phyloP scores from a whole-genome alignment of 805 yeast genomes.

The Pichia deserticola region DNA sequence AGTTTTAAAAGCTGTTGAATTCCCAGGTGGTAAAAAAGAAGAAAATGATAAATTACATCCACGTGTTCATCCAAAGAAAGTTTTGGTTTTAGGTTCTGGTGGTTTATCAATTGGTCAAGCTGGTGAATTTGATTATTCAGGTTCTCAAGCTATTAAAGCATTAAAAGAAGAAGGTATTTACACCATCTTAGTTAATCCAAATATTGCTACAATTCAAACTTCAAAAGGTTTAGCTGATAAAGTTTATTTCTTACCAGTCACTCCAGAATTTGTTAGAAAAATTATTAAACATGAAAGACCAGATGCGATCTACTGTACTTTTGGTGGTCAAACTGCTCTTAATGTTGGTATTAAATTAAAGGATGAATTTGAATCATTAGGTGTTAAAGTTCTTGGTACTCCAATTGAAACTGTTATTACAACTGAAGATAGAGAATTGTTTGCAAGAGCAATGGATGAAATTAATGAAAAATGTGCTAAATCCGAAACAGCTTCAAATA shows the following conservation, averaged over 20 bases:
- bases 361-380: conserved; percentile 86
- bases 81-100: conserved; percentile 92
- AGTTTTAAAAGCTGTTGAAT: conserved; percentile 60
- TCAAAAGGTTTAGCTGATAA: conserved; percentile 97
- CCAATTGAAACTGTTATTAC: conserved; percentile 93
- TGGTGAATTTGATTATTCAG: conserved; percentile 98
- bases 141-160: conserved; percentile 98
- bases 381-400: conserved; percentile 94
- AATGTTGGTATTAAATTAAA: conserved; percentile 92
- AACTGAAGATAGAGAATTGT: conserved; percentile 95
- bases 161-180: conserved; percentile 96
- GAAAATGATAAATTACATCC: conserved; percentile 76
- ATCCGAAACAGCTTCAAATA: conserved; percentile 74
- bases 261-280: conserved; percentile 91
- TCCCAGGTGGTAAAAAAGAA: conserved; percentile 81
- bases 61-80: conserved; percentile 79
- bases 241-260: conserved; percentile 96
- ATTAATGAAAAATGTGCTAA: conserved; percentile 93
- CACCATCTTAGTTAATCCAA: conserved; percentile 93
- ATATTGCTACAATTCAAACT: conserved; percentile 97
- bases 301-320: conserved; percentile 93
- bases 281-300: conserved; percentile 94
- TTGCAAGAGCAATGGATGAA: conserved; percentile 90
- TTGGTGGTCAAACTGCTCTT: conserved; percentile 98
- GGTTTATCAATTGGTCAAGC: conserved; percentile 99